Evolutionary conservation across 352 stramenopile genomes (phyloP), one percentile per base, ranked within the genome.

Genomic region (Phytopythium chamaehyphon): DNA sequence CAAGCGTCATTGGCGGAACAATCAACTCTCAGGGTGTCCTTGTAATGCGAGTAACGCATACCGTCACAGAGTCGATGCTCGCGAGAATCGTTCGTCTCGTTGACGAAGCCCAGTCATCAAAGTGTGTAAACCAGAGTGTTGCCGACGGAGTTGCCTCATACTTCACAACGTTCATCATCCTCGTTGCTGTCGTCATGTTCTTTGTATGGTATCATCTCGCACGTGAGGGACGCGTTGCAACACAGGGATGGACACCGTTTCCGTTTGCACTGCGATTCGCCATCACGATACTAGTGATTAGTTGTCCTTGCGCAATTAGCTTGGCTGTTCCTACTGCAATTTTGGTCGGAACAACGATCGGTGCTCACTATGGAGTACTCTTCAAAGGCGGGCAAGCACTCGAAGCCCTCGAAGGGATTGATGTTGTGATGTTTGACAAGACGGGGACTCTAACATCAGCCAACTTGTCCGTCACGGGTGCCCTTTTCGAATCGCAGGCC

Each of bases 371-470:
- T 51, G 84, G 84, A 19, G 76, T 94, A 18, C 73, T 94, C 8
- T 90, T 93, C 54, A 94, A 94, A 23, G 75, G 84, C 23, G 80
- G 82, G 0, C 65, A 73, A 6, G 82, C 76, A 1, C 51, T 95
- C 3, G 84, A 95, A 51, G 78, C 73, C 11, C 69, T 88, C 2
- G 68, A 85, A 36, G 51, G 79, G 26, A 72, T 89, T 36, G 68
- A 88, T 57, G 73, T 71, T 16, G 69, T 92, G n/a, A 70, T 92
- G 47, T 90, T 92, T 45, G 79, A 92, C 62, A 92, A 92, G 62
- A 92, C 82, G 1, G 82, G 82, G 6, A 92, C 82, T 9, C 73
- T 90, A 33, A 92, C 82, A 16, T 79, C 54, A 15, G 80, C 77
- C 4, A 71, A 75, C 6, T 62, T 88, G 43, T 59, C 72, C 0